A percentile compares a stretch with the other conserved stretches of the same genome.
phyloP scores from a whole-genome alignment of 2,329 filamentous ascomycete species.

The Xylaria multiplex region DNA sequence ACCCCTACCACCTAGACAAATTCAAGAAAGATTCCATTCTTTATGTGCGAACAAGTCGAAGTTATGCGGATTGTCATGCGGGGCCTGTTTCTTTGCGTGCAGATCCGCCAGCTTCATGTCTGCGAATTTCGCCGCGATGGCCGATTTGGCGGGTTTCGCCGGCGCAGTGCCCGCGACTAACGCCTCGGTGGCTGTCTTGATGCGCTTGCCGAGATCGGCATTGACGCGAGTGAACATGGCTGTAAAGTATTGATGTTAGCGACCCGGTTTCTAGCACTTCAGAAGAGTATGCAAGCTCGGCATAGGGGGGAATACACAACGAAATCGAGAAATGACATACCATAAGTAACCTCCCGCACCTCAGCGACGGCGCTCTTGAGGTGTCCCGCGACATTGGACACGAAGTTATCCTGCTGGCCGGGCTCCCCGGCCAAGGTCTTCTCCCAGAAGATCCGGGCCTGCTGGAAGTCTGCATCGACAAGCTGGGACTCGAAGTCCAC shows the following conservation, averaged over 20 bases:
- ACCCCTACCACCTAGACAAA: not conserved
- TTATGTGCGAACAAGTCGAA: conserved; percentile 39
- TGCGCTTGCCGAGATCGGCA: conserved; percentile 59
- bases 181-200: conserved; percentile 62
- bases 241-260: conserved; percentile 56
- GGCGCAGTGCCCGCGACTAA: conserved; percentile 8
- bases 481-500: conserved; percentile 56
- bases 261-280: too few relatives aligned
- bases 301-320: not conserved
- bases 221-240: conserved; percentile 68
- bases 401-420: conserved; percentile 69
- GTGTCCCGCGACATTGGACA: conserved; percentile 68
- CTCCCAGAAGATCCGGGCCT: conserved; percentile 56
- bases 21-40: conserved; percentile 29
- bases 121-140: conserved; percentile 15
- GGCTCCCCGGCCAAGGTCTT: conserved; percentile 51
- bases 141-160: not conserved
- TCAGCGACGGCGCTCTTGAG: conserved; percentile 54
- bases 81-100: conserved; percentile 30
- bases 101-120: conserved; percentile 36
- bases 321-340: conserved; percentile 19
- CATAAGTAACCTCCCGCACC: conserved; percentile 36
- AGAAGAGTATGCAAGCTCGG: too few relatives aligned
- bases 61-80: conserved; percentile 27
- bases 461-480: conserved; percentile 58